Conservation (phyloP, 2,329 filamentous ascomycete genomes). For the Dactylella cylindrospora region DNA sequence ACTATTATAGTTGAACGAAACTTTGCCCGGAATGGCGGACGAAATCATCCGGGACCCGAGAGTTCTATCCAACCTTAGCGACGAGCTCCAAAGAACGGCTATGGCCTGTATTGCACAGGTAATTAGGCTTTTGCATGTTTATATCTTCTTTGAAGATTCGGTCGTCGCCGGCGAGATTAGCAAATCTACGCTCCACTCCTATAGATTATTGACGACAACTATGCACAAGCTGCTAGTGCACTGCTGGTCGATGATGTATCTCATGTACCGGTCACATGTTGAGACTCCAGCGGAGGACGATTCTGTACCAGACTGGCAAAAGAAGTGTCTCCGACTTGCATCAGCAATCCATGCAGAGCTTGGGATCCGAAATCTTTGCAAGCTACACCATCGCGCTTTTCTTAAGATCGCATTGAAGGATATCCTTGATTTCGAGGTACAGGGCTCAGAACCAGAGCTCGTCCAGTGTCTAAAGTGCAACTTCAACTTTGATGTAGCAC, state of each 20-base stretch:
- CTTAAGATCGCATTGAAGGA: slow-evolving; percentile 86
- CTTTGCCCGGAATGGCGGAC: slow-evolving; percentile 32
- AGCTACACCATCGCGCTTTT: slow-evolving; percentile 73
- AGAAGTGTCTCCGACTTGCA: slow-evolving; percentile 65
- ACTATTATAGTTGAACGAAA: slow-evolving; percentile 28
- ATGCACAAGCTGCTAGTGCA: slow-evolving; percentile 85
- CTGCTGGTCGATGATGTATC: slow-evolving; percentile 82
- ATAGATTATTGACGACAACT: slow-evolving; percentile 62
- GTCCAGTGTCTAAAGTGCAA: slow-evolving; percentile 56
- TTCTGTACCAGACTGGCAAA: slow-evolving; percentile 24
- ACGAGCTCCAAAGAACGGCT: slow-evolving; percentile 72
- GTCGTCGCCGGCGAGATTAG: slow-evolving; percentile 73
- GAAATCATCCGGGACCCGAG: slow-evolving; percentile 34
- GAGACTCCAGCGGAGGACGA: slow-evolving; percentile 36
- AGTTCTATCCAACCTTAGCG: slow-evolving; percentile 19
- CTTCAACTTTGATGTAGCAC: slow-evolving; percentile 47
- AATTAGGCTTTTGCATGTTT: slow-evolving; percentile 73
- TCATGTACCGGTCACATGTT: slow-evolving; percentile 45
- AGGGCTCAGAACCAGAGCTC: slow-evolving; percentile 83
- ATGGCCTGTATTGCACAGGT: slow-evolving; percentile 71
- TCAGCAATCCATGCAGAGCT: slow-evolving; percentile 83
- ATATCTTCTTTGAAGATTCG: slow-evolving; percentile 80
- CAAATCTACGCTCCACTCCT: slow-evolving; percentile 60
- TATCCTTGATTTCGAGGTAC: slow-evolving; percentile 66
- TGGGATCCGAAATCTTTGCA: slow-evolving; percentile 82